phyloP scores from a whole-genome alignment of 2,329 filamentous ascomycete genomes.

The Aspergillus vadensis region DNA sequence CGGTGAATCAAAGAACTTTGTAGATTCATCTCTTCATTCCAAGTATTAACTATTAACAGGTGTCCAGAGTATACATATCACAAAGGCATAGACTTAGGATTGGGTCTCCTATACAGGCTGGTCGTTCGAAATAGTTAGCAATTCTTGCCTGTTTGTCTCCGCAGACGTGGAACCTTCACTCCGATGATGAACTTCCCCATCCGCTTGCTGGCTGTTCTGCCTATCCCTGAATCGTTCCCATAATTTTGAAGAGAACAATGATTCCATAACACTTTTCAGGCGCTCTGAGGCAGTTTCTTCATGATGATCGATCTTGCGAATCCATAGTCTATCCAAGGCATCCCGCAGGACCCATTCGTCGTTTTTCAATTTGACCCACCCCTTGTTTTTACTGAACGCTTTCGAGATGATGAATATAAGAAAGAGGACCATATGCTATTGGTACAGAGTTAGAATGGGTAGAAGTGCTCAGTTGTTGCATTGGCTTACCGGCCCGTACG shows the following conservation, averaged over 20 bases:
- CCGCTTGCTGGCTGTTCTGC: not conserved
- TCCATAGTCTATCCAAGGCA: not conserved
- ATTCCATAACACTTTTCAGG: not conserved
- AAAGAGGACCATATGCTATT: not conserved
- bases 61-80: too few relatives aligned
- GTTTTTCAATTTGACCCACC: not conserved
- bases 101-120: not conserved
- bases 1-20: rapidly evolving
- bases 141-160: not conserved
- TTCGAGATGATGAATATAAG: not conserved
- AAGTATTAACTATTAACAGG: too few relatives aligned
- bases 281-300: not conserved
- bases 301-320: not conserved
- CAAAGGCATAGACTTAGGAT: too few relatives aligned
- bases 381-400: not conserved
- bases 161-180: not conserved
- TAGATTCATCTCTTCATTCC: too few relatives aligned
- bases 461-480: not conserved
- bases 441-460: not conserved
- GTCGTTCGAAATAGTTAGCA: not conserved
- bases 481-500: not conserved
- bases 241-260: not conserved
- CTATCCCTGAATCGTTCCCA: not conserved
- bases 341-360: not conserved
- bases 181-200: not conserved